Evolutionary conservation across 345 rosid genomes (phyloP), one percentile per base, ranked within the genome.

Genomic region (Nephelium lappaceum): DNA sequence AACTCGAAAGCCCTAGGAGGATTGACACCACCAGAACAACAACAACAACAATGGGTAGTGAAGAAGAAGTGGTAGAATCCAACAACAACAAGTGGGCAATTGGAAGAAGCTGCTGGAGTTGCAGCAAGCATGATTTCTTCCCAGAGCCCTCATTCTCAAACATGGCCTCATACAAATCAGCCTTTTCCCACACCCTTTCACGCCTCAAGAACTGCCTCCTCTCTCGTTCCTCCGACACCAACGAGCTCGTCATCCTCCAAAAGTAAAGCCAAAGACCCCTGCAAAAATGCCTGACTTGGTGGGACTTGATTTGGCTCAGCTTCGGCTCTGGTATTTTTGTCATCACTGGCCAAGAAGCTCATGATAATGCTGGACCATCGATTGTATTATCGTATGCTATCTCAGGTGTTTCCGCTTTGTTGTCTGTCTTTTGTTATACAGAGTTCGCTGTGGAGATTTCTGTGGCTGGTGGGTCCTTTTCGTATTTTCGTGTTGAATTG

Each of bases 271-370:
- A 88, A 84, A 85, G 90, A 73, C 84, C 93, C 1, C 85, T 95
- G 94, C 80, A 83, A 10, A 88, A 90, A 8, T 95, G 99, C 85
- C 97, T 95, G 84, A 87, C 87, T 3, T 93, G 99, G 99, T 95
- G 99, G 99, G 99, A 95, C 72, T 89, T 95, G n/a, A 85, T 91
- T 74, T 95, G 99, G 99, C 86, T 95, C 36, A 83, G 94, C 85
- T 93, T 92, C 77, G 99, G 98, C 27, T 95, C 98, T 7, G 99
- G 99, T 53, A 95, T 95, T 72, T 95, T 95, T 72, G 96, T 93
- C 60, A 80, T 93, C 82, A 95, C 99, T 10, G 97, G 98, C 64
- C 96, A 90, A 74, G 98, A 92, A 82, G 99, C 99, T 19, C 86
- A 84, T 11, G 8, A 25, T 0, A 58, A 86, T 67, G 95, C 93